Conservation (phyloP, 1,284 basidiomycete genomes). For the Cutaneotrichosporon sp. region DNA sequence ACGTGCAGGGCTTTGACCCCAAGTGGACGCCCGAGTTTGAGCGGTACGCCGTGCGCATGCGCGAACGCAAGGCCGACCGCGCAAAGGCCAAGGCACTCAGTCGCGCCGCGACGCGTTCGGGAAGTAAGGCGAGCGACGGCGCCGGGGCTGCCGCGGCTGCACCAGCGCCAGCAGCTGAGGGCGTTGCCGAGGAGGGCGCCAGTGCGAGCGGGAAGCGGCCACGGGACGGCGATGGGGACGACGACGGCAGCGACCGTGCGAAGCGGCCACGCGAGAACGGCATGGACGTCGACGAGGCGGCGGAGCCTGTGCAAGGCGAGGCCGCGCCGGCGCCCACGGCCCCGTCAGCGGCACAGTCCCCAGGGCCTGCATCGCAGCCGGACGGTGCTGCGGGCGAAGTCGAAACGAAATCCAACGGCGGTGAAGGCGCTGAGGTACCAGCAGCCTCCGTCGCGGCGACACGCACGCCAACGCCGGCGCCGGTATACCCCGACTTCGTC, state of each 20-base stretch:
- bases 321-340: background rate
- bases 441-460: background rate
- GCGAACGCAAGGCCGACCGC: constrained; percentile 55
- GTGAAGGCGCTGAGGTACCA: too few relatives aligned
- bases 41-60: constrained; percentile 77
- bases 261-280: constrained; percentile 65
- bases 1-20: constrained; percentile 78
- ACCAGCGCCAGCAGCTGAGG: constrained; percentile 8
- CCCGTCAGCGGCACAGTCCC: background rate
- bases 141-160: constrained; percentile 4
- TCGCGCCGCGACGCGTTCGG: constrained; percentile 58
- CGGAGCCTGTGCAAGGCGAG: background rate
- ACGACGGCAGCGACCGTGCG: constrained; percentile 37
- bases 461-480: constrained; percentile 13
- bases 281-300: constrained; percentile 35
- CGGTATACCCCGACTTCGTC: constrained; percentile 36
- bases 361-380: background rate
- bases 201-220: constrained; percentile 24
- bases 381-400: constrained; percentile 1
- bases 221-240: constrained; percentile 23
- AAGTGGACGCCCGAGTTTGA: constrained; percentile 78
- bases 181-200: background rate
- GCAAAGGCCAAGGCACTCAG: constrained; percentile 67
- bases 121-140: constrained; percentile 1
- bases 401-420: too few relatives aligned